Evolutionary conservation across 345 rosid species (phyloP), one percentile per base, ranked within the genome.

Genomic region (Boechera divaricarpa): DNA sequence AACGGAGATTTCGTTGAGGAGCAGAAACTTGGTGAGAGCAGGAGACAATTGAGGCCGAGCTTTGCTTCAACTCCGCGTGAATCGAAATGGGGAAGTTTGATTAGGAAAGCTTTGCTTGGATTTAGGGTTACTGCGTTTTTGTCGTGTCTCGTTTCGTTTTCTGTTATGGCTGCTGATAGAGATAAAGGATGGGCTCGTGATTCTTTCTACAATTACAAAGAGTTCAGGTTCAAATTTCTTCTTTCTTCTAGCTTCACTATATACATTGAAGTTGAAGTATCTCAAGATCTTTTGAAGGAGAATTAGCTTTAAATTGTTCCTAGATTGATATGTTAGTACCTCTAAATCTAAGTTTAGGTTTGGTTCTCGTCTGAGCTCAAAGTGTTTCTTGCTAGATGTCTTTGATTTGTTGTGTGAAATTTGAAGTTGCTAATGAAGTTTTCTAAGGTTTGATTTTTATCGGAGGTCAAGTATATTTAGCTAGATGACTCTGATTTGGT

Each of bases 141-240:
- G 28, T 89, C 86, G 18, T 86, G 93, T 64, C 89, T 91, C 70
- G 84, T 86, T 67, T 89, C 97, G 7, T 87, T 91, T 67, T 89
- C 96, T 1, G 79, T 94, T 29, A 76, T 94, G 88, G 94, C 89
- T 36, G 88, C 96, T 53, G 98, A 94, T 70, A 87, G 72, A 84
- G 81, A 90, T 77, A 87, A 89, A 72, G 98, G 97, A 49, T 91
- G 97, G 97, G 94, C 97, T 33, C 77, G 83, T 72, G 98, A 94
- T 80, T 91, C 98, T 72, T 91, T 91, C 86, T 73, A 84, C 81
- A 77, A 74, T 8, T 94, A 91, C 93, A 83, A 83, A 79, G 97
- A 94, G 77, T 90, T 91, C 91, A 91, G 97, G 97, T 93, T 67
- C 1, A 61, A 16, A 11, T 18, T 51, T 51, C 55, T 63, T 62